Evolutionary conservation across 805 yeast species (phyloP), one percentile per base, ranked within the genome.

Genomic region (Candida oleophila): DNA sequence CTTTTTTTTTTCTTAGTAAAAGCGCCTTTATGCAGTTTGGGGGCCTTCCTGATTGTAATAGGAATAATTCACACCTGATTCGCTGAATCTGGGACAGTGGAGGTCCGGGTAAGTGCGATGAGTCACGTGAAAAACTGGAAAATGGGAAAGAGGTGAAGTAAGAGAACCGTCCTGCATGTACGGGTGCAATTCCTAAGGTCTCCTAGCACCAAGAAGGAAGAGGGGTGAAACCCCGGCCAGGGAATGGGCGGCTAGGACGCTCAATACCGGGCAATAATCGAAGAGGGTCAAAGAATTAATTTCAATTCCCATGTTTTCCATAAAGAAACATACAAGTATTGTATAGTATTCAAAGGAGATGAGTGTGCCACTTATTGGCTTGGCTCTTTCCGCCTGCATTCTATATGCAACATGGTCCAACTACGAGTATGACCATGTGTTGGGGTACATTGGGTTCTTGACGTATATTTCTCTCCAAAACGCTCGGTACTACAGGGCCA

Each of bases 61-160:
- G 52, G 61, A 61, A 58, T 61, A 55, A 49, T 57, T 49, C 38
- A 45, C 44, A 40, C 54, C 59, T 62, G 67, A 61, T 61, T 61
- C 63, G 67, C 61, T 59, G 57, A 49, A 51, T 42, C 18, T 4
- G 41, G 15, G 18, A 16, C 32, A 15, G 32, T 16, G 44, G 30
- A 12, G 39, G 37, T 49, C 39, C 46, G 48, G 45, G 51, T 45
- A 52, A 49, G 42, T 19, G 30, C n/a, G n/a, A 9, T 14, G 19
- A 22, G 4, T 22, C 28, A 19, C 20, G 20, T 40, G 21, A 25
- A 40, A 25, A 21, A 15, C 35, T 19, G 20, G 21, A 22, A 21
- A 40, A 7, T 30, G 7, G 11, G 30, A 25, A 25, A 5, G 11
- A 15, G 7, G 11, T 5, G 11, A 25, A 5, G 11, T 25, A 7